phyloP scores from a whole-genome alignment of 2,329 filamentous ascomycete genomes.

The Ophiostoma novo-ulmi region DNA sequence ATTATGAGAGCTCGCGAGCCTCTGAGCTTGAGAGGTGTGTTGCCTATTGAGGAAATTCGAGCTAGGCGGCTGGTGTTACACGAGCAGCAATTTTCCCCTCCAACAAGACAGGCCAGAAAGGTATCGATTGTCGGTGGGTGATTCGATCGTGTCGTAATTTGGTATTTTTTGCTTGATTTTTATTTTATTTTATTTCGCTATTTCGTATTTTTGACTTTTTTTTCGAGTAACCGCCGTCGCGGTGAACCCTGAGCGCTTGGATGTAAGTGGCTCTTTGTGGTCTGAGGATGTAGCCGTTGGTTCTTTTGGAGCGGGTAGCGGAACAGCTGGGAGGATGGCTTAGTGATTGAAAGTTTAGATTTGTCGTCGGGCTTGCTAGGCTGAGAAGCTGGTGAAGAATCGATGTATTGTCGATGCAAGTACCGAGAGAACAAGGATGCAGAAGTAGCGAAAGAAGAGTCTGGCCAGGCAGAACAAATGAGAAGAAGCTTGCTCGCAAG shows the following conservation, averaged over 20 bases:
- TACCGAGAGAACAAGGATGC: not conserved
- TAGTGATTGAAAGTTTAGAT: not conserved
- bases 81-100: not conserved
- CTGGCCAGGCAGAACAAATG: constrained; percentile 1
- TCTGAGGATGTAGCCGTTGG: not conserved
- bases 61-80: constrained; percentile 1
- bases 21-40: not conserved
- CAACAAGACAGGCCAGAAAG: constrained; percentile 2
- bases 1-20: not conserved
- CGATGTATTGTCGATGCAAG: not conserved
- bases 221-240: not conserved
- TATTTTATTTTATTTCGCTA: not conserved
- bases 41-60: constrained; percentile 10
- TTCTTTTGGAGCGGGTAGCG: not conserved
- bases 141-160: not conserved
- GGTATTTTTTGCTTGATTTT: not conserved
- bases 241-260: constrained; percentile 1
- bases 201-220: not conserved
- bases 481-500: not conserved
- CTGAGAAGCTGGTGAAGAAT: not conserved
- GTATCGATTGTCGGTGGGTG: not conserved
- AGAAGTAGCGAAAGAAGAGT: not conserved
- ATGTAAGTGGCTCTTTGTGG: not conserved
- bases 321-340: constrained; percentile 1
- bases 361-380: not conserved